A percentile compares a stretch with the other conserved stretches of the same genome.
These are phyloP conservation scores for Kregervanrija pseudodelftensis DNA, from an alignment of 805 yeast genomes.

Conservation along the genomic window DNA sequence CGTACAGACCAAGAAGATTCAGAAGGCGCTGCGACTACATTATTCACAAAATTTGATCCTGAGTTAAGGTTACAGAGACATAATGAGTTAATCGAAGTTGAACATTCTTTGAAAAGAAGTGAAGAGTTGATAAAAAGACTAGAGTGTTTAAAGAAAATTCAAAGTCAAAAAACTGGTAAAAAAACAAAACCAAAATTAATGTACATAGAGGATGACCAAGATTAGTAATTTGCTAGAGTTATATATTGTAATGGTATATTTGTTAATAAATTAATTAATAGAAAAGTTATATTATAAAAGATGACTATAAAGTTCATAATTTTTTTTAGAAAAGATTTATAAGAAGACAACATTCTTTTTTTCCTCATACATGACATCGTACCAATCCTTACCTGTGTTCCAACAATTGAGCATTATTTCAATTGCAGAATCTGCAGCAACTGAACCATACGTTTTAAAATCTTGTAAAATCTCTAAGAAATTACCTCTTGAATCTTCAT, in stretches of 20 bases:
- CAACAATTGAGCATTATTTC: constrained; percentile 46
- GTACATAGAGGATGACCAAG: constrained; percentile 20
- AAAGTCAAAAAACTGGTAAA: constrained; percentile 6
- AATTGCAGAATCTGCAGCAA: constrained; percentile 21
- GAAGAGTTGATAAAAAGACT: constrained; percentile 62
- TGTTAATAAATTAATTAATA: background rate
- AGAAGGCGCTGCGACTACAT: constrained; percentile 13
- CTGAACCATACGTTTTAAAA: constrained; percentile 37
- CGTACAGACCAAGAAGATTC: constrained; percentile 46
- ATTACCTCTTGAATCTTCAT: constrained; percentile 29
- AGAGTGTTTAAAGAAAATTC: constrained; percentile 41
- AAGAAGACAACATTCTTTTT: constrained; percentile 40
- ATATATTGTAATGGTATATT: background rate
- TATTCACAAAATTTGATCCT: constrained; percentile 60
- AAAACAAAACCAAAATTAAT: constrained; percentile 12
- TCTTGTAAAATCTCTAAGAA: constrained; percentile 33
- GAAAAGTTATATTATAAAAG: background rate
- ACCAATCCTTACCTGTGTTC: constrained; percentile 48
- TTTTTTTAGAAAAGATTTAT: constrained; percentile 15
- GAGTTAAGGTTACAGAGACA: constrained; percentile 65
- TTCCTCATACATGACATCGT: constrained; percentile 34
- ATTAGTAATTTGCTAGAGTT: background rate
- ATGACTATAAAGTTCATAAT: background rate
- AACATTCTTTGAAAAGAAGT: constrained; percentile 62
- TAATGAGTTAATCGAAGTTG: constrained; percentile 67